phyloP scores from a whole-genome alignment of 106 monocot species.

The Dactylorhiza incarnata region DNA sequence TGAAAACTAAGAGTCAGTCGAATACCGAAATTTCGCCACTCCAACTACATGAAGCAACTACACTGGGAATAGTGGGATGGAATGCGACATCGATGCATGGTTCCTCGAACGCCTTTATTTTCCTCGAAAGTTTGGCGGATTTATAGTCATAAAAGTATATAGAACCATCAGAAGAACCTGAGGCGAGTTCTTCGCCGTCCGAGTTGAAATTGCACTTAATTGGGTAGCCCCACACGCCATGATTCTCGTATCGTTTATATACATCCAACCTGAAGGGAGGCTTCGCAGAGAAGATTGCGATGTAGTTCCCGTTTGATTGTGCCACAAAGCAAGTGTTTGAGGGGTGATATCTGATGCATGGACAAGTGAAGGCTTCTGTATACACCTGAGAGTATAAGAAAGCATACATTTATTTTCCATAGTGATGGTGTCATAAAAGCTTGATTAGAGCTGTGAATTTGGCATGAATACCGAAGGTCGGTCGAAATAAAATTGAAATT shows the following conservation, averaged over 20 bases:
- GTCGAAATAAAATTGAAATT: no score
- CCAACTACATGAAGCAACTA: conserved; percentile 82
- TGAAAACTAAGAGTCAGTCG: conserved; percentile 1
- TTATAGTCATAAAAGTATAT: conserved; percentile 67
- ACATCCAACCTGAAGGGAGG: conserved; percentile 79
- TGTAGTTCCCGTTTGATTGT: conserved; percentile 92
- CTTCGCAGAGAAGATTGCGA: conserved; percentile 66
- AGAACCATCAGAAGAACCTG: conserved; percentile 81
- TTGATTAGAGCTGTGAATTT: no score
- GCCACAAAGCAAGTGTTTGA: conserved; percentile 56
- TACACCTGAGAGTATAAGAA: conserved; percentile 52
- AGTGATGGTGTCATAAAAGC: neutral
- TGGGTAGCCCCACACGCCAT: conserved; percentile 76
- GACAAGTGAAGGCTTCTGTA: conserved; percentile 72
- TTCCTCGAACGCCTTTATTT: conserved; percentile 58
- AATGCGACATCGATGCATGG: conserved; percentile 76
- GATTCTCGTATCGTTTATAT: conserved; percentile 67
- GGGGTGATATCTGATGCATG: conserved; percentile 84
- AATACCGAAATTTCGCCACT: conserved; percentile 59
- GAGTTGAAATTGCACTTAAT: conserved; percentile 76
- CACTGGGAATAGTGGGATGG: conserved; percentile 51
- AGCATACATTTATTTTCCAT: neutral
- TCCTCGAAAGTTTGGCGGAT: conserved; percentile 42
- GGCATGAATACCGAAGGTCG: no score
- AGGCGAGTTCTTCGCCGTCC: conserved; percentile 60